Percentiles rank a stretch among this genome's conserved stretches.
These are phyloP conservation scores for Aspergillus melleus DNA, from an alignment of 2,329 filamentous ascomycete genomes.

Conservation along the genomic window DNA sequence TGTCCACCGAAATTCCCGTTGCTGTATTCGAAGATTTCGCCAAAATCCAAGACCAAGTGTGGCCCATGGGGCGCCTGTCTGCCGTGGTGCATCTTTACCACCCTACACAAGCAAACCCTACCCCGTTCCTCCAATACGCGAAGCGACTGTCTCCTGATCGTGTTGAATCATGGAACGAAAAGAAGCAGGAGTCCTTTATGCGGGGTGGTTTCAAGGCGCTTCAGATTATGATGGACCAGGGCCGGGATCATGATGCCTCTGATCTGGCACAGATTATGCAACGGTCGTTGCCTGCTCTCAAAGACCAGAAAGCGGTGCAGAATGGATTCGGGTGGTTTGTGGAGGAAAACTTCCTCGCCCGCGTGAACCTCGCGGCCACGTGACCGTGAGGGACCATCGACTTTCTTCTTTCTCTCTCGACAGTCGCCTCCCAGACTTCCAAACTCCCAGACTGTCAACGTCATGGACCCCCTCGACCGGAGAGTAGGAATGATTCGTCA, in stretches of 20 bases:
- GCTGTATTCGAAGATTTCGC: conserved; percentile 36
- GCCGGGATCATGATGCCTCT: conserved; percentile 29
- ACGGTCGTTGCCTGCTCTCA: conserved; percentile 28
- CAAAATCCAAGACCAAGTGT: conserved; percentile 3
- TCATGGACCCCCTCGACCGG: not conserved
- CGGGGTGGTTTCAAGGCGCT: conserved; percentile 39
- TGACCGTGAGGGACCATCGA: no score
- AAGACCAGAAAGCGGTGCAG: conserved; percentile 11
- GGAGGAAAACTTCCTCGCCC: conserved; percentile 26
- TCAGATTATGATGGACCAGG: conserved; percentile 36
- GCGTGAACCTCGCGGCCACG: conserved; percentile 17
- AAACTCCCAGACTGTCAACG: not conserved
- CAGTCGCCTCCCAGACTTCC: not conserved
- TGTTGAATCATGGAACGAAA: conserved; percentile 19
- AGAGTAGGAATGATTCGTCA: conserved; percentile 8
- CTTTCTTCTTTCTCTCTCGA: not conserved
- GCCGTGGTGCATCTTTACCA: conserved; percentile 35
- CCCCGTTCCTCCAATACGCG: conserved; percentile 31
- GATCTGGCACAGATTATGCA: conserved; percentile 33
- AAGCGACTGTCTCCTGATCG: conserved; percentile 21
- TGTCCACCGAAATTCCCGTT: conserved; percentile 17
- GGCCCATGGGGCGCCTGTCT: no score
- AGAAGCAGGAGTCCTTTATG: conserved; percentile 31
- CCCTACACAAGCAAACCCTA: conserved; percentile 35
- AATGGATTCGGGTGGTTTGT: conserved; percentile 17